A percentile compares a stretch with the other conserved stretches of the same genome.
Conservation (phyloP, 805 yeast species). For the Blastobotrys terrestris region DNA sequence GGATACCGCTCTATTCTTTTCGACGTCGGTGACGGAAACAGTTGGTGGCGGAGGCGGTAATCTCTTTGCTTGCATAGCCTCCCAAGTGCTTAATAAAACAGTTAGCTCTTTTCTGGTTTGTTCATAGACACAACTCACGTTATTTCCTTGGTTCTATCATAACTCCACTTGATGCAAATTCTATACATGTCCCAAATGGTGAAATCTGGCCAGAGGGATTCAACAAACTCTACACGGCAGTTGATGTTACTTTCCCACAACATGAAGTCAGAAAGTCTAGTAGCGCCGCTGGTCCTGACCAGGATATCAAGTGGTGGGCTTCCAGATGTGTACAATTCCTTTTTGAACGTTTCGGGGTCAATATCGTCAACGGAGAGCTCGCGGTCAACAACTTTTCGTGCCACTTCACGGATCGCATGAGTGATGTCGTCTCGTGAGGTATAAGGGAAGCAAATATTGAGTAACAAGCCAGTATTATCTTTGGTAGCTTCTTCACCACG, state of each 20-base stretch:
- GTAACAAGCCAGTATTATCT: slow-evolving; percentile 37
- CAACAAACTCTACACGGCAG: slow-evolving; percentile 68
- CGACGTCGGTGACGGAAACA: slow-evolving; percentile 8
- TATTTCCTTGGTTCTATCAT: slow-evolving; percentile 12
- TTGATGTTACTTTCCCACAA: slow-evolving; percentile 68
- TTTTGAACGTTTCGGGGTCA: slow-evolving; percentile 44
- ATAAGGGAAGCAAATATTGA: slow-evolving; percentile 74
- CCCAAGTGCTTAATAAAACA: slow-evolving; percentile 3
- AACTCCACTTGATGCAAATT: slow-evolving; percentile 69
- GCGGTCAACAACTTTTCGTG: slow-evolving; percentile 27
- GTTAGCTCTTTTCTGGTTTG: background rate
- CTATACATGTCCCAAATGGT: slow-evolving; percentile 63
- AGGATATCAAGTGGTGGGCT: slow-evolving; percentile 76
- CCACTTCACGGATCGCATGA: slow-evolving; percentile 50
- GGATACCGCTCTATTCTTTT: background rate
- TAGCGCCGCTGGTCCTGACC: slow-evolving; percentile 85
- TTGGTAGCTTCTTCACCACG: slow-evolving; percentile 59
- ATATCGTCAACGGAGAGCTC: slow-evolving; percentile 32
- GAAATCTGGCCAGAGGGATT: slow-evolving; percentile 88
- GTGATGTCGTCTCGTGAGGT: slow-evolving; percentile 87
- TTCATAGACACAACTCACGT: too few relatives aligned
- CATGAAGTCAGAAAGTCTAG: slow-evolving; percentile 80
- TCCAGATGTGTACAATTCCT: slow-evolving; percentile 58
- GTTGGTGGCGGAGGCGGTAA: slow-evolving; percentile 11
- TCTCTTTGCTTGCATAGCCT: slow-evolving; percentile 6